phyloP scores from a whole-genome alignment of 75 land plant species.

The Adiantum capillusveneris region DNA sequence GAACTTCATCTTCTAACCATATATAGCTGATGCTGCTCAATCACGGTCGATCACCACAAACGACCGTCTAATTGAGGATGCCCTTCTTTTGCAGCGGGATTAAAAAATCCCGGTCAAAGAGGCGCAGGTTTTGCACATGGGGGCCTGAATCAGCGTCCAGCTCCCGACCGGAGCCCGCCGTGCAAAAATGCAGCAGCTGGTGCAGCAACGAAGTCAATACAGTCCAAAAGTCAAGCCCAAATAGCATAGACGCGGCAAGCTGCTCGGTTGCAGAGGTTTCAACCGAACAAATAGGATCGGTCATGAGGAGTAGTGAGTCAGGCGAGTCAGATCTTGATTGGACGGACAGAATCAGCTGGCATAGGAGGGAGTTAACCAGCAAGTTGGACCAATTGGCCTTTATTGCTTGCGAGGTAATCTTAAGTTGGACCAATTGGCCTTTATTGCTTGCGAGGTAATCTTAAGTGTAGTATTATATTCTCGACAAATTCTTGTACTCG shows the following conservation, averaged over 20 bases:
- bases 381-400: background rate
- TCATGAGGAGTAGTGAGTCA: too few relatives aligned
- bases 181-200: background rate
- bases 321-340: too few relatives aligned
- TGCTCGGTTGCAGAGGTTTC: background rate
- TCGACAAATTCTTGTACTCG: background rate
- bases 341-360: too few relatives aligned
- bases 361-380: background rate
- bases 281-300: too few relatives aligned
- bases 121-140: background rate
- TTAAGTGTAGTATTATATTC: background rate
- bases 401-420: conserved; percentile 4
- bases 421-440: background rate
- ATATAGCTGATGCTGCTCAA: too few relatives aligned
- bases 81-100: too few relatives aligned
- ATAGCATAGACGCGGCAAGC: background rate
- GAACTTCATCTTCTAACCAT: too few relatives aligned
- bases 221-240: background rate
- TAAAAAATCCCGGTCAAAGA: background rate
- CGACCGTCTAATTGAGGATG: too few relatives aligned
- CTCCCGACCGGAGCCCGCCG: background rate
- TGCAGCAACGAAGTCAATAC: background rate
- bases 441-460: conserved; percentile 2
- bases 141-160: background rate
- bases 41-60: too few relatives aligned